Conservation (phyloP, 2,329 filamentous ascomycete species). For the Cyphellophora attinorum region DNA sequence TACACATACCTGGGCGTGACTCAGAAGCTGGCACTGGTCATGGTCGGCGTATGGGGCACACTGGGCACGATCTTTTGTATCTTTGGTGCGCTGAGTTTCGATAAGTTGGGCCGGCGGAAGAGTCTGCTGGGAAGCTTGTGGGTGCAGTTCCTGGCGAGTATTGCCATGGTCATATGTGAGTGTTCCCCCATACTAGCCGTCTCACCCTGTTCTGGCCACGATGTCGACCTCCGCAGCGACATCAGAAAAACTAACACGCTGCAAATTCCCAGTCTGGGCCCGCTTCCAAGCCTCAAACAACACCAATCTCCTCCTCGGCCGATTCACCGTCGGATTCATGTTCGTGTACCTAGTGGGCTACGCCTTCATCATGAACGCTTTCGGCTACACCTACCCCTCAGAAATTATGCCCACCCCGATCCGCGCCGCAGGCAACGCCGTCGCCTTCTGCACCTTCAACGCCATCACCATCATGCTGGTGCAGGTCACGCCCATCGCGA, state of each 20-base stretch:
- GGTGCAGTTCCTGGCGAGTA: no score
- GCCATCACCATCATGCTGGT: constrained; percentile 9
- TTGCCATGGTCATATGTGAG: no score
- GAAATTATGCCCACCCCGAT: constrained; percentile 7
- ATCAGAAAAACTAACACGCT: no score
- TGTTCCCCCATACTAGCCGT: no score
- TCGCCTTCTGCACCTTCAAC: constrained; percentile 8
- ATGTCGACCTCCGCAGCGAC: no score
- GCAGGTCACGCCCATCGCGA: constrained; percentile 18
- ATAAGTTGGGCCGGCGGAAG: constrained; percentile 6
- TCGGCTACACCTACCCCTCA: constrained; percentile 4
- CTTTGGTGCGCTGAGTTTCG: constrained; percentile 6
- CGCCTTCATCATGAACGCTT: constrained; percentile 8
- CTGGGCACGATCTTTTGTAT: constrained; percentile 5
- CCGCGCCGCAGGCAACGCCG: constrained; percentile 6
- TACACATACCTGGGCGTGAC: constrained; percentile 7
- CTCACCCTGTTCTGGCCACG: no score
- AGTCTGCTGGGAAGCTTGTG: constrained; percentile 4
- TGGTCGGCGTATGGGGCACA: constrained; percentile 8
- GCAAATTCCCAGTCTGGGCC: constrained; percentile 5
- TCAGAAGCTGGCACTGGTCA: constrained; percentile 3
- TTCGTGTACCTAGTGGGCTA: constrained; percentile 7
- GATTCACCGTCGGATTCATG: constrained; percentile 6
- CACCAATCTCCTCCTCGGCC: constrained; percentile 5
- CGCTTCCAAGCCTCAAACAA: constrained; percentile 5